A percentile compares a stretch with the other conserved stretches of the same genome.
These are phyloP conservation scores for Takashimella tepidaria DNA, from an alignment of 1,284 basidiomycete species.

Conservation along the genomic window DNA sequence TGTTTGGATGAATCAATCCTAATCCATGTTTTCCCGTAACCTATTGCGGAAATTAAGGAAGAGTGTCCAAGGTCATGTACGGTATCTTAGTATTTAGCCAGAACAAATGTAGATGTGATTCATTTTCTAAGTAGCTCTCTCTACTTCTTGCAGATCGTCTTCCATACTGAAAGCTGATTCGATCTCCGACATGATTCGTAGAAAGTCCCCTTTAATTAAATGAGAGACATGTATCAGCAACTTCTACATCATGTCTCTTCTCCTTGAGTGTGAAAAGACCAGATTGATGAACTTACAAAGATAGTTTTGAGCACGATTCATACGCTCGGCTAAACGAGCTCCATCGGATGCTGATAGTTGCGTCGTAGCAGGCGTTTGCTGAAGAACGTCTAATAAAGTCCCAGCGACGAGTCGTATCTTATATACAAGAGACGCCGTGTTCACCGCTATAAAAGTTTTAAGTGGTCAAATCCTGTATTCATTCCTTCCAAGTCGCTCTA, in stretches of 20 bases:
- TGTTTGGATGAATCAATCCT: no score
- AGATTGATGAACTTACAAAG: constrained; percentile 53
- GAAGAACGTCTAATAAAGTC: constrained; percentile 75
- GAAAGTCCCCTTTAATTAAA: constrained; percentile 83
- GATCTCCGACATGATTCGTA: constrained; percentile 80
- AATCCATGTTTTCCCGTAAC: no score
- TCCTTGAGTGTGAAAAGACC: no score
- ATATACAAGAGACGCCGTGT: constrained; percentile 65
- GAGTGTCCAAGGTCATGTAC: no score
- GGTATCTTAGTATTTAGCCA: no score
- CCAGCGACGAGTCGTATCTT: constrained; percentile 87
- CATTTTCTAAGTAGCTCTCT: no score
- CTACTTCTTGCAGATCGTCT: constrained; percentile 21
- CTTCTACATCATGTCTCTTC: no score
- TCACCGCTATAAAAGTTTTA: constrained; percentile 54
- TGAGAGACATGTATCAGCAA: no score
- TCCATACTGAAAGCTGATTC: constrained; percentile 50
- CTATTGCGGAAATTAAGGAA: no score
- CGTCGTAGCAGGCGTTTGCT: constrained; percentile 53
- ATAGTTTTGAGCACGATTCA: constrained; percentile 64
- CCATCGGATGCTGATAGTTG: background rate
- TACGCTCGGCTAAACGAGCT: constrained; percentile 51
- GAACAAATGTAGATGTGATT: no score
- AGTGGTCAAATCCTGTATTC: no score
- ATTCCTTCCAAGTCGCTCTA: no score